Evolutionary conservation across 148 eudicot species (phyloP), one percentile per base, ranked within the genome.

Genomic region (Simmondsia chinensis): DNA sequence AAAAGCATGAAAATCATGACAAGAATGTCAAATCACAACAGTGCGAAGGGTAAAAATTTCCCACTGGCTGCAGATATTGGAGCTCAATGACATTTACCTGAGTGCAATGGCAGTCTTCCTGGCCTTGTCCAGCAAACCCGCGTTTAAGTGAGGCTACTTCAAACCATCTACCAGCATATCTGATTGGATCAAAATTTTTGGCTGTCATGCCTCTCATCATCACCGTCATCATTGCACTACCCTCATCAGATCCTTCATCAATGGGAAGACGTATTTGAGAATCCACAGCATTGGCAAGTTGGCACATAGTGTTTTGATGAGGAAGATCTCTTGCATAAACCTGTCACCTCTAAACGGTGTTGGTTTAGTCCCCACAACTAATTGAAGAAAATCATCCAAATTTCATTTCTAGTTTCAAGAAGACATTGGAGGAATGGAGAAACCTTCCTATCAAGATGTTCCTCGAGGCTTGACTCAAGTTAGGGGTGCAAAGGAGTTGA

Each of bases 101-200:
- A 32, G 97, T 89, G 76, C 97, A 89, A 58, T 89, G 97, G 67
- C 97, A 89, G 70, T 89, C 97, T 70, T 68, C 97, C 65, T 89
- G 93, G 44, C 97, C 97, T 70, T 64, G 73, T 32, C 97, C 97
- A 36, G 97, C 95, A 70, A 89, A 89, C 4, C 95, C 97, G 19
- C 88, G 69, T 57, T 89, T 89, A 36, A 85, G 93, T 11, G 97
- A 89, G 40, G 97, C 97, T 4, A 89, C 97, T 77, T 89, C 97
- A 39, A 78, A 89, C 97, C 97, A 89, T 70, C 97, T 79, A 18
- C 97, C 97, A 68, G 97, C 54, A 61, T 89, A 89, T 65, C 93
- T 71, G 39, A 69, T 58, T 9, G 97, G 97, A 61, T 85, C 93
- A 23, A 89, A 85, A 52, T 74, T 35, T 46, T 79, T 84, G 46